A percentile compares a stretch with the other conserved stretches of the same genome.
phyloP scores from a whole-genome alignment of 257 asterid genomes.

The Dorcoceras hygrometricum region DNA sequence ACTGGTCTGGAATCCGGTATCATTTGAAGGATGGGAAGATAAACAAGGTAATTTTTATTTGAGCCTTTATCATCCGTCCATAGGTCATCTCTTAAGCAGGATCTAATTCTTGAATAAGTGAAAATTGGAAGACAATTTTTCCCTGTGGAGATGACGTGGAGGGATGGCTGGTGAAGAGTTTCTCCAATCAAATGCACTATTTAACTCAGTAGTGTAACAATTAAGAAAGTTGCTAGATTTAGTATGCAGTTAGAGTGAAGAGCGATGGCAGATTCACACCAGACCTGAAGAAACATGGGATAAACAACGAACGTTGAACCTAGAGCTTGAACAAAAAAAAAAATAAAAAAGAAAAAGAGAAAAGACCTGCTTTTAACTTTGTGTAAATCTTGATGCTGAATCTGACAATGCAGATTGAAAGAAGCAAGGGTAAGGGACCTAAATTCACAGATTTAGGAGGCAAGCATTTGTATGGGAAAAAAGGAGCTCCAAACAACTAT shows the following conservation, averaged over 20 bases:
- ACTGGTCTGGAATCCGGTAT: constrained; percentile 96
- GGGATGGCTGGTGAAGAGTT: not conserved
- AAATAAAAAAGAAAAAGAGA: not conserved
- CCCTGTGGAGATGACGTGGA: not conserved
- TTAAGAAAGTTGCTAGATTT: not conserved
- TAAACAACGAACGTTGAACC: not conserved
- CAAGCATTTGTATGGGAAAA: constrained; percentile 81
- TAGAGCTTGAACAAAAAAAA: not conserved
- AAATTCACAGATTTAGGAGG: constrained; percentile 94
- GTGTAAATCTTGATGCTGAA: not conserved
- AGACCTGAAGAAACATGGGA: not conserved
- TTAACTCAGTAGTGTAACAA: not conserved
- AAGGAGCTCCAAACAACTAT: constrained; percentile 49
- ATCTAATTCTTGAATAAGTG: not conserved
- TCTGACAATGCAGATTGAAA: constrained; percentile 67
- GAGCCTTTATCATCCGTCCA: constrained; percentile 7
- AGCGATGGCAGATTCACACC: not conserved
- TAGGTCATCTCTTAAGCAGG: not conserved
- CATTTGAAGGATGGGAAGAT: constrained; percentile 89
- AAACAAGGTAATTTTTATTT: constrained; percentile 50
- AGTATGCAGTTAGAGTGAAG: not conserved
- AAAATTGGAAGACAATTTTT: too few relatives aligned
- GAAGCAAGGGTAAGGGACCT: constrained; percentile 86
- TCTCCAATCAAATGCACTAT: not conserved
- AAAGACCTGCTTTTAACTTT: not conserved